Conservation (phyloP, 1,284 basidiomycete genomes). For the Marasmius sp. region DNA sequence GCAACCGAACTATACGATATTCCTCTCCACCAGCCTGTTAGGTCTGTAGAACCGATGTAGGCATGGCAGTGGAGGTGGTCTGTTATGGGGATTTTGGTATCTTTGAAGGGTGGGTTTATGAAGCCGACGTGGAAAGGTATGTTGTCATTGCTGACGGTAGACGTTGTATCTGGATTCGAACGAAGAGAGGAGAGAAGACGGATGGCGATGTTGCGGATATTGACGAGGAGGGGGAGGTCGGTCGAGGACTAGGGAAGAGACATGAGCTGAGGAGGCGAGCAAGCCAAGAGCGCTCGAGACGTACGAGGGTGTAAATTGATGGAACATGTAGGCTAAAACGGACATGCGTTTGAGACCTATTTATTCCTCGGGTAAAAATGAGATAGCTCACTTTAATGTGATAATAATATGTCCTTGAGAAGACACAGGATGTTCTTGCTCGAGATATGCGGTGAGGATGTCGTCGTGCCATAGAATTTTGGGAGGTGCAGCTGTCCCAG, state of each 20-base stretch:
- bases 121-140: conserved; percentile 63
- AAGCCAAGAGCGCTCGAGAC: conserved; percentile 23
- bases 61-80: conserved; percentile 78
- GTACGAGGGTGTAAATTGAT: conserved; percentile 69
- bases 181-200: conserved; percentile 53
- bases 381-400: conserved; percentile 64
- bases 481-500: conserved; percentile 34
- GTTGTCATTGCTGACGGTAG: conserved; percentile 21
- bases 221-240: conserved; percentile 69
- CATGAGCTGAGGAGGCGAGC: conserved; percentile 1
- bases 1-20: conserved; percentile 65
- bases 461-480: conserved; percentile 73
- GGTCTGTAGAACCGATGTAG: conserved; percentile 61
- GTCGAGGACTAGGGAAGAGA: conserved; percentile 56
- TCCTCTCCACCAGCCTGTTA: conserved; percentile 70
- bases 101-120: conserved; percentile 72
- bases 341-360: background rate
- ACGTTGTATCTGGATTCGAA: conserved; percentile 30
- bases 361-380: conserved; percentile 10
- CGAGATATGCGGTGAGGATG: conserved; percentile 71
- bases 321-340: conserved; percentile 67
- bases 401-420: conserved; percentile 68
- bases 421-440: conserved; percentile 66
- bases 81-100: conserved; percentile 71
- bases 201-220: conserved; percentile 56